A percentile compares a stretch with the other conserved stretches of the same genome.
phyloP scores from a whole-genome alignment of 345 rosid genomes.

The Populus pruinosa region DNA sequence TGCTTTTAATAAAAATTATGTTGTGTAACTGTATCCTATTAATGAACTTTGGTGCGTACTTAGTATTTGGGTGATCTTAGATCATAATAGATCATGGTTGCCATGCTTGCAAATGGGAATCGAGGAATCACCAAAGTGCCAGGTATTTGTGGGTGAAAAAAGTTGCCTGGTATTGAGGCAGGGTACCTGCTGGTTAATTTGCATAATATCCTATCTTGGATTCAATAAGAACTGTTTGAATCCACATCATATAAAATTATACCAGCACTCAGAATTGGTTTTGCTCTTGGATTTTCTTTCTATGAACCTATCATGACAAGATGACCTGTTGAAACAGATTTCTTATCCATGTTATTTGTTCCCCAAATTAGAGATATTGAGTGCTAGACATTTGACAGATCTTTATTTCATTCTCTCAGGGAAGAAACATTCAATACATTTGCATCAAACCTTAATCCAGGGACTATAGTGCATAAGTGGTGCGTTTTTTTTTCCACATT shows the following conservation, averaged over 20 bases:
- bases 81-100: not conserved
- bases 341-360: not conserved
- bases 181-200: not conserved
- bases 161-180: not conserved
- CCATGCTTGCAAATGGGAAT: not conserved
- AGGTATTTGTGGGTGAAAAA: not conserved
- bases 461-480: constrained; percentile 87
- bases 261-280: not conserved
- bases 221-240: not conserved
- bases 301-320: too few relatives aligned
- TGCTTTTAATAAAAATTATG: not conserved
- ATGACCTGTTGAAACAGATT: not conserved
- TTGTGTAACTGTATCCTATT: not conserved
- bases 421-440: constrained; percentile 78
- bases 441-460: constrained; percentile 68
- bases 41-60: not conserved
- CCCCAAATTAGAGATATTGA: not conserved
- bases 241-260: not conserved
- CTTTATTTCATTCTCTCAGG: constrained; percentile 40
- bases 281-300: not conserved
- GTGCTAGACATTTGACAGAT: constrained; percentile 4
- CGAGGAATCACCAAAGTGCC: not conserved
- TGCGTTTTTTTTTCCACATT: constrained; percentile 22
- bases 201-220: too few relatives aligned
- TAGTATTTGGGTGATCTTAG: not conserved